Conservation (phyloP, 306 rosid species). For the Cyamopsis tetragonoloba region DNA sequence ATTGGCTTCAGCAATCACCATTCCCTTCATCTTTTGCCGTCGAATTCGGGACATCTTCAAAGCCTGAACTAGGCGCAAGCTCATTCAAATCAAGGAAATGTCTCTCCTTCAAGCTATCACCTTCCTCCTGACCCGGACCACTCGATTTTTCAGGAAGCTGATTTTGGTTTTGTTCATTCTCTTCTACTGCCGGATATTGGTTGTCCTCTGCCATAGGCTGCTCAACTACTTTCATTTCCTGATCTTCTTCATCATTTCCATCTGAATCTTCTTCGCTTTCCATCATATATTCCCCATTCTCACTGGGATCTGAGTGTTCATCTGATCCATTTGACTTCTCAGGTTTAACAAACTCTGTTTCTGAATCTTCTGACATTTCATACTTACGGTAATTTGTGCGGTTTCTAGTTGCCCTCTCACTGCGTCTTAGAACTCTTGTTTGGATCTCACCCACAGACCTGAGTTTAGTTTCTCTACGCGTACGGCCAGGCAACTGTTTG, state of each 20-base stretch:
- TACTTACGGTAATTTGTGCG: constrained; percentile 64
- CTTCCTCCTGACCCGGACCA: constrained; percentile 62
- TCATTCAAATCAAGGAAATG: constrained; percentile 89
- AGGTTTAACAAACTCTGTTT: constrained; percentile 57
- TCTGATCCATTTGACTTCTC: constrained; percentile 55
- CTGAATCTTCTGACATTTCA: constrained; percentile 83
- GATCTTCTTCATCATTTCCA: constrained; percentile 43
- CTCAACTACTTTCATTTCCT: constrained; percentile 49
- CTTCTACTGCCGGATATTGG: constrained; percentile 17
- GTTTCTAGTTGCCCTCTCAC: constrained; percentile 85
- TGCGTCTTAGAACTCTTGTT: constrained; percentile 87
- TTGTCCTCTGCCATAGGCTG: constrained; percentile 40
- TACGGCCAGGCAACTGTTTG: constrained; percentile 64
- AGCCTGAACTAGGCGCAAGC: constrained; percentile 86
- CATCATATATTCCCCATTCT: constrained; percentile 63
- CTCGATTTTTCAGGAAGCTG: constrained; percentile 46
- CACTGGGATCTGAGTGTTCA: constrained; percentile 50
- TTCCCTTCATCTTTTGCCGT: constrained; percentile 58
- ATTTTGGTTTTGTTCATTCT: constrained; percentile 27
- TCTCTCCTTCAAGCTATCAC: constrained; percentile 56
- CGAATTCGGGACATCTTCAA: constrained; percentile 67
- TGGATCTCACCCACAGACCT: constrained; percentile 76
- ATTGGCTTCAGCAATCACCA: constrained; percentile 48
- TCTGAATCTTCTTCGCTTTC: constrained; percentile 82
- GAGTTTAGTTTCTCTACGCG: constrained; percentile 69